Evolutionary conservation across 2,329 filamentous ascomycete genomes (phyloP).

Genomic region (Colletotrichum sojae): DNA sequence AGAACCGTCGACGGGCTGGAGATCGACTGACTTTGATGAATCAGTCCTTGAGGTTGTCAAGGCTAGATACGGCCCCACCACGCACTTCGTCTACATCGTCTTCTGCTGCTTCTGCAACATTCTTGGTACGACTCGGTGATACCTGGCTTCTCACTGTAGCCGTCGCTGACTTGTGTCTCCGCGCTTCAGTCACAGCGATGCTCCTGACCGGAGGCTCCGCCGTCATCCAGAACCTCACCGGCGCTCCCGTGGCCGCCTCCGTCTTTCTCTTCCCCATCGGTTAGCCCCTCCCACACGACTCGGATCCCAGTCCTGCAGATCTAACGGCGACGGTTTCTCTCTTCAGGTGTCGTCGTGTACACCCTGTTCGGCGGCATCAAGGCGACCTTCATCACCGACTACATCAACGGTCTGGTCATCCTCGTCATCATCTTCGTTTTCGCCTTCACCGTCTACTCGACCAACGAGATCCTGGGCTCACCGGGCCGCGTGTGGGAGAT

Average conservation of each 20-base stretch:
- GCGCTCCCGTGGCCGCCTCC: slow-evolving; percentile 77
- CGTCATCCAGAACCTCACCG: slow-evolving; percentile 40
- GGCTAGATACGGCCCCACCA: slow-evolving; percentile 79
- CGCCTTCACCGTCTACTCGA: slow-evolving; percentile 85
- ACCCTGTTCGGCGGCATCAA: slow-evolving; percentile 86
- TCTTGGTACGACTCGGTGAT: slow-evolving; percentile 52
- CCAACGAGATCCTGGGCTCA: slow-evolving; percentile 79
- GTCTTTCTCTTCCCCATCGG: slow-evolving; percentile 88
- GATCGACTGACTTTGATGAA: not conserved
- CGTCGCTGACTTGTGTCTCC: not conserved
- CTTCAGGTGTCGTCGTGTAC: slow-evolving; percentile 72
- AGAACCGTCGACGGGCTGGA: accelerated
- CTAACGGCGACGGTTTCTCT: no score
- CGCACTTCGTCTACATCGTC: slow-evolving; percentile 84
- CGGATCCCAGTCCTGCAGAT: no score
- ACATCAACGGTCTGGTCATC: slow-evolving; percentile 87
- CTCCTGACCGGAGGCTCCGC: slow-evolving; percentile 81
- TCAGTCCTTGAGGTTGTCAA: slow-evolving; percentile 82
- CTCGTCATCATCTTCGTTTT: slow-evolving; percentile 90
- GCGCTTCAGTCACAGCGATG: slow-evolving; percentile 87
- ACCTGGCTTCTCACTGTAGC: no score
- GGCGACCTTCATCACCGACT: slow-evolving; percentile 88
- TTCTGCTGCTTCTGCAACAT: slow-evolving; percentile 87
- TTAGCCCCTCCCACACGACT: no score
- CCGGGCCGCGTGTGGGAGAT: slow-evolving; percentile 85